Conservation (phyloP, 1,284 basidiomycete species). For the Thelephora terrestris region DNA sequence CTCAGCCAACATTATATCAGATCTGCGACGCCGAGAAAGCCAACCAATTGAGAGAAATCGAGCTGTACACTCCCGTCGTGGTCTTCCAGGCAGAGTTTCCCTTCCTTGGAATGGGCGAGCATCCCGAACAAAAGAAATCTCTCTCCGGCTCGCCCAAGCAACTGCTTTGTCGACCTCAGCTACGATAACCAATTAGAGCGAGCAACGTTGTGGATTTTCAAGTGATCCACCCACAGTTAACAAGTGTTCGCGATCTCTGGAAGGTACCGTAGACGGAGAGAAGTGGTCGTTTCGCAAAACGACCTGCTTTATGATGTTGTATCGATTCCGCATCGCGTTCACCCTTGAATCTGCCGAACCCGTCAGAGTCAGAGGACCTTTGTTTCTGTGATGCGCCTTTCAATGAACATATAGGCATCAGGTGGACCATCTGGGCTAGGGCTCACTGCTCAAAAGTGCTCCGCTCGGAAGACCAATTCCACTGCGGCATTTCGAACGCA, state of each 20-base stretch:
- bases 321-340: constrained; percentile 67
- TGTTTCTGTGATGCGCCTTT: constrained; percentile 24
- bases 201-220: constrained; percentile 1
- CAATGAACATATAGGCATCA: constrained; percentile 10
- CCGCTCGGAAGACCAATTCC: constrained; percentile 81
- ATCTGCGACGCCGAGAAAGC: constrained; percentile 17
- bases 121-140: constrained; percentile 93
- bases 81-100: constrained; percentile 87
- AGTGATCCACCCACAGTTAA: constrained; percentile 56
- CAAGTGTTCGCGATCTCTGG: constrained; percentile 73
- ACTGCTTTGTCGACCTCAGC: constrained; percentile 94
- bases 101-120: constrained; percentile 84
- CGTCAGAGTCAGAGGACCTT: constrained; percentile 51
- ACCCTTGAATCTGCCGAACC: constrained; percentile 76
- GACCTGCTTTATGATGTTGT: constrained; percentile 84
- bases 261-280: constrained; percentile 85
- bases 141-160: constrained; percentile 84
- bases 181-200: constrained; percentile 22
- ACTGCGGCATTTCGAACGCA: constrained; percentile 90
- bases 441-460: constrained; percentile 76
- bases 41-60: constrained; percentile 81
- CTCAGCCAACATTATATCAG: constrained; percentile 4
- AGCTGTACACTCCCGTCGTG: constrained; percentile 85
- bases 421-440: background rate
- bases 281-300: constrained; percentile 93